Evolutionary conservation across 2,329 filamentous ascomycete genomes (phyloP).

Genomic region (Leptographium lundbergii): DNA sequence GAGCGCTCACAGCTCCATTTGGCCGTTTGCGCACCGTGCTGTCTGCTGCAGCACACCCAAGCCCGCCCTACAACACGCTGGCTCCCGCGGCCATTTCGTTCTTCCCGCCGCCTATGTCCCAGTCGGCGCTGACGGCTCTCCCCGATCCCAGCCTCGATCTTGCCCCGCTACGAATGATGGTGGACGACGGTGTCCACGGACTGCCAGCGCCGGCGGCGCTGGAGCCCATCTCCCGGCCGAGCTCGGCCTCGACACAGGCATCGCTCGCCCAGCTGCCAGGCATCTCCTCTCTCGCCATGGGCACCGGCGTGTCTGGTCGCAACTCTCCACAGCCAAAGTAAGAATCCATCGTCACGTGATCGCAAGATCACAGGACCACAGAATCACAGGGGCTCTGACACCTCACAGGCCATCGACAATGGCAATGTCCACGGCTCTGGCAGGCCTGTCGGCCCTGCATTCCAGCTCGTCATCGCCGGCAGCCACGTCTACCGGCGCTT

Average conservation of each 20-base stretch:
- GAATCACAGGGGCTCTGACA: no score
- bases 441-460: background rate
- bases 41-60: background rate
- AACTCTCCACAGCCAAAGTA: slow-evolving; percentile 35
- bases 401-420: background rate
- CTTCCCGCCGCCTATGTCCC: background rate
- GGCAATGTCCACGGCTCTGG: background rate
- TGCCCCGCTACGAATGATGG: slow-evolving; percentile 4
- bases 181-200: slow-evolving; percentile 28
- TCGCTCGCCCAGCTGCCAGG: slow-evolving; percentile 33
- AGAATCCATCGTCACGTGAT: slow-evolving; percentile 10
- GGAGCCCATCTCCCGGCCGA: slow-evolving; percentile 37
- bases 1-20: no score
- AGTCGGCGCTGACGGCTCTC: background rate
- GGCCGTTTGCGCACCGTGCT: background rate
- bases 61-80: background rate
- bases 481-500: background rate
- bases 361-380: background rate
- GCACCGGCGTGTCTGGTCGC: slow-evolving; percentile 20
- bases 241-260: slow-evolving; percentile 33
- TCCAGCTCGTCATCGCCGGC: background rate
- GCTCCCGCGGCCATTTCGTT: background rate
- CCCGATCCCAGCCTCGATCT: slow-evolving; percentile 1
- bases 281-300: slow-evolving; percentile 31
- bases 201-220: slow-evolving; percentile 23